Evolutionary conservation across 306 rosid species (phyloP), one percentile per base, ranked within the genome.

Genomic region (Albizia julibrissin): DNA sequence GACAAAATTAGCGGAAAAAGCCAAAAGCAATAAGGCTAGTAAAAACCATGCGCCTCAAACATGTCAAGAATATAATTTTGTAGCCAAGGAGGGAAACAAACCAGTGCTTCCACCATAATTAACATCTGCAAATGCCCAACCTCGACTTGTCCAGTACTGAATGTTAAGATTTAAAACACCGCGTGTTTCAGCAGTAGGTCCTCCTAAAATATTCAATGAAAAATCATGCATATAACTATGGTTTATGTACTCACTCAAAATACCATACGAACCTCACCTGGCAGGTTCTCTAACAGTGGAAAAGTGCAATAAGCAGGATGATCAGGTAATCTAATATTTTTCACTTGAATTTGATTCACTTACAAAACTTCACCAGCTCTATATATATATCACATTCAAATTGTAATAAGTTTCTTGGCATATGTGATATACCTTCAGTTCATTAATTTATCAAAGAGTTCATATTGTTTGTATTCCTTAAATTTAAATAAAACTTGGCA

Each of bases 41-140:
- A 62, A 13, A 61, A 62, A 27, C 19, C 27, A 27, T 27, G 9
- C 9, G 50, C 14, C 68, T 39, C 46, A 8, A 68, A 54, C 1
- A 26, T 44, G 8, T 84, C 76, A 40, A 82, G 80, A 76, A 80
- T 50, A 79, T 68, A 62, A 52, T 13, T 76, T 64, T 72, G 69
- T 62, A 62, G 74, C 70, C 75, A 70, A 81, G 46, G 81, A 61
- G 56, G 81, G 78, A 84, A 85, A 89, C 98, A 82, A 85, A 95
- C 99, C 98, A 78, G 98, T 91, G 97, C 99, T 96, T 84, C 98
- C 99, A 66, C 98, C 98, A 56, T 92, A 96, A 83, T 96, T 96
- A 85, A 93, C 97, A 85, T 93, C 94, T 67, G 81, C 98, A 27
- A 87, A 54, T 52, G 94, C 98, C 99, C 99, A 96, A 43, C 99